Evolutionary conservation across 768 basidiomycete genomes (phyloP).

Genomic region (Lactarius sp.): DNA sequence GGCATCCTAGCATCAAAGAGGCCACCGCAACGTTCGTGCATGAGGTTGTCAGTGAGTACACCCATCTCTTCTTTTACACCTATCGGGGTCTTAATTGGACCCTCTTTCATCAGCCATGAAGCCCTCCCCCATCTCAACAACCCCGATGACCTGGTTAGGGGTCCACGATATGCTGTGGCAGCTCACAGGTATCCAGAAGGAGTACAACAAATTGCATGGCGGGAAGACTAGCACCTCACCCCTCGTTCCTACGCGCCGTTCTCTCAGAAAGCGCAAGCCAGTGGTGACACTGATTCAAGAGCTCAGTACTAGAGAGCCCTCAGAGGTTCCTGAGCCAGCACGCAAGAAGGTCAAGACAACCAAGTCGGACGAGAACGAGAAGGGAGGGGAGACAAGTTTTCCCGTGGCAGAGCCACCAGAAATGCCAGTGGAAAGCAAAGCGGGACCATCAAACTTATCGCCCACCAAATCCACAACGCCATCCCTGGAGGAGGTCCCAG

Average conservation of each 20-base stretch:
- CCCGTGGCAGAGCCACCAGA: background rate
- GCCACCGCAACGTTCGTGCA: constrained; percentile 22
- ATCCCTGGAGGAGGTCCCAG: constrained; percentile 3
- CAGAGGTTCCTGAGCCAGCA: constrained; percentile 20
- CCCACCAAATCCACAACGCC: background rate
- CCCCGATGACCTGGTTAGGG: constrained; percentile 24
- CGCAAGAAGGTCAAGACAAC: constrained; percentile 20
- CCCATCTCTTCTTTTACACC: background rate
- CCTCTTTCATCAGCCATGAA: constrained; percentile 10
- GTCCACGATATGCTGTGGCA: constrained; percentile 25
- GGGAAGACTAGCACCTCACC: constrained; percentile 1
- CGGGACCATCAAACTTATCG: constrained; percentile 2
- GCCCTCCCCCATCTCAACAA: constrained; percentile 19
- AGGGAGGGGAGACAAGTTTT: background rate
- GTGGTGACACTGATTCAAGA: constrained; percentile 11
- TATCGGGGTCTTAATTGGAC: background rate
- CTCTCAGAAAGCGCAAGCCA: constrained; percentile 23
- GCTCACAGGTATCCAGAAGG: constrained; percentile 23
- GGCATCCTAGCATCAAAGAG: constrained; percentile 19
- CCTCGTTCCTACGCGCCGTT: constrained; percentile 19
- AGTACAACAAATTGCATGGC: constrained; percentile 19
- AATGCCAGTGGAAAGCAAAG: background rate
- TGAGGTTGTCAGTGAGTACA: constrained; percentile 22
- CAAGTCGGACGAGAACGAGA: constrained; percentile 11
- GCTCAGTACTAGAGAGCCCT: constrained; percentile 8